A percentile compares a stretch with the other conserved stretches of the same genome.
Conservation (phyloP, 2,329 filamentous ascomycete genomes). For the Thermochaetoides dissita region DNA sequence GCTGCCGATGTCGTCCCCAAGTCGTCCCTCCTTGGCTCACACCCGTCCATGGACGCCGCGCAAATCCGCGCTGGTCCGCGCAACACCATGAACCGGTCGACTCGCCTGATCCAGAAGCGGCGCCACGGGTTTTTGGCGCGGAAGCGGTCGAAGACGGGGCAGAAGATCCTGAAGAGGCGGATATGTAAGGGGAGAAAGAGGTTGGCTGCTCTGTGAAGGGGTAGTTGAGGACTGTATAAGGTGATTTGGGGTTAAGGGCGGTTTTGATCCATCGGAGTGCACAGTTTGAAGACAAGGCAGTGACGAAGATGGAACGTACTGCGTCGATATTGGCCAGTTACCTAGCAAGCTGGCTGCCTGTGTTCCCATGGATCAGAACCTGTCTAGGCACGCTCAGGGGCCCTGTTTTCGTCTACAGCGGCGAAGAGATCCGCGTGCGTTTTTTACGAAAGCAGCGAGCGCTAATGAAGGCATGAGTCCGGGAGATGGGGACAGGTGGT, state of each 20-base stretch:
- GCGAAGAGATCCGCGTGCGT: too few species aligned
- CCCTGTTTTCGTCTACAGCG: too few species aligned
- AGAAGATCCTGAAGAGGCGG: constrained; percentile 38
- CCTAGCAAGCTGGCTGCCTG: too few species aligned
- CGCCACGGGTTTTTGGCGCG: constrained; percentile 43
- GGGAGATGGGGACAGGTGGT: too few species aligned
- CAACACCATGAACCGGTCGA: constrained; percentile 41
- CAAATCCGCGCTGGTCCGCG: constrained; percentile 46
- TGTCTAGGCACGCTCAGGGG: too few species aligned
- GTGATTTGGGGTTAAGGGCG: background rate
- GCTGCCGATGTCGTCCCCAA: constrained; percentile 31
- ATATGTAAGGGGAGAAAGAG: constrained; percentile 37
- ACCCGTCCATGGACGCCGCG: constrained; percentile 29
- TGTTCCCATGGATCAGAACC: too few species aligned
- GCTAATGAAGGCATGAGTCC: too few species aligned
- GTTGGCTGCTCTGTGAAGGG: constrained; percentile 19
- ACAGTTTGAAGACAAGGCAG: background rate
- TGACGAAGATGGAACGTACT: background rate
- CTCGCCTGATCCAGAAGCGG: constrained; percentile 44
- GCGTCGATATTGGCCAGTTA: too few species aligned
- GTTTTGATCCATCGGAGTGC: background rate
- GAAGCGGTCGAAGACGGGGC: constrained; percentile 34
- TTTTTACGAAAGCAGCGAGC: too few species aligned
- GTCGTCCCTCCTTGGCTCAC: constrained; percentile 30
- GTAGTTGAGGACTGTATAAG: background rate